Evolutionary conservation across 768 basidiomycete genomes (phyloP), one percentile per base, ranked within the genome.

Genomic region (Termitomyces sp.): DNA sequence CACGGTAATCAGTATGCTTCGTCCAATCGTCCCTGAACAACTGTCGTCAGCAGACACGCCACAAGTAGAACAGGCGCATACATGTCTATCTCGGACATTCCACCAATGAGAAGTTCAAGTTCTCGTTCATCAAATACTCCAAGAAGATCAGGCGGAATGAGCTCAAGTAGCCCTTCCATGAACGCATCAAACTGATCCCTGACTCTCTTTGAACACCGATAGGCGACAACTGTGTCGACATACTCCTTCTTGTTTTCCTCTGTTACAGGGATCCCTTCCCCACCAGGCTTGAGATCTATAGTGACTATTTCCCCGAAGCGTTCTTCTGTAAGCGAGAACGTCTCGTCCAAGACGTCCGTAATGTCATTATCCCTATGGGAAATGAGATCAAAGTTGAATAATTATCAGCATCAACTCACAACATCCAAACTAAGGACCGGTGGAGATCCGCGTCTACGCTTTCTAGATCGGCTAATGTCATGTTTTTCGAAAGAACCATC

Each of bases 31-130:
- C 90, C 75, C 86, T 87, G 48, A 13, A 47, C 26, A 58, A 32
- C 62, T 44, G 61, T 53, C 44, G 27, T 39, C 32, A 39, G 9
- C 36, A 43, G 24, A 16, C 16, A 53, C 43, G 26, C n/a, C 16
- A 32, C 1, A 46, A 18, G 5, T n/a, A 26, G 32, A 54, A 39
- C 2, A 32, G 2, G 20, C n/a, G 74, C 83, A 52, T 66, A 87
- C 83, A 92, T 90, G 68, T 94, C 90, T 51, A 93, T 92, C 68
- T 94, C 92, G 32, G 90, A 85, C 87, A 95, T 93, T 54, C 94
- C 94, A 59, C 94, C 93, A 60, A 96, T 94, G 61, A 96, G 76
- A 53, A 95, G 71, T 72, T 94, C 92, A 4, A 95, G 75, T 65
- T 96, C 94, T 56, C 90, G 80, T 69, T 95, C 93, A 67, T 96